Conservation (phyloP, 371 early-diverging fungal genomes). For the Funneliformis caledonium region DNA sequence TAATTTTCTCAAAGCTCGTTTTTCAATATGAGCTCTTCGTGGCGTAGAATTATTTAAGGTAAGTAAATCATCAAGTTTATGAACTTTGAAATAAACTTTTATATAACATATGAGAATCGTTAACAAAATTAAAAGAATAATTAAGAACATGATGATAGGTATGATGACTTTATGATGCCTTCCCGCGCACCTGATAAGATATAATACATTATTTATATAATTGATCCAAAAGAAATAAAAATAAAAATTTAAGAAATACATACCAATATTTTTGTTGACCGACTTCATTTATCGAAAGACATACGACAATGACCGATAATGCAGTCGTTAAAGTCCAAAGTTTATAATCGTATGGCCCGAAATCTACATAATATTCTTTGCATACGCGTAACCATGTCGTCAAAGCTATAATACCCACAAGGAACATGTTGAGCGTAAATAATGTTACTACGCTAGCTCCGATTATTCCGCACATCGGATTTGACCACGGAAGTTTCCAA, state of each 20-base stretch:
- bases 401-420: background rate
- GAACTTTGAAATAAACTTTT: background rate
- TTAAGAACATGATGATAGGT: background rate
- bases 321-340: background rate
- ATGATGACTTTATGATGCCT: background rate
- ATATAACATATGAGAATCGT: background rate
- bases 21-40: background rate
- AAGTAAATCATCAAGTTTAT: background rate
- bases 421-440: background rate
- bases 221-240: background rate
- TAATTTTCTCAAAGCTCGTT: conserved; percentile 15
- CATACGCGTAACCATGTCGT: conserved; percentile 16
- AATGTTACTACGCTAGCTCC: background rate
- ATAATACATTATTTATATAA: background rate
- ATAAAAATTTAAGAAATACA: background rate
- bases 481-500: background rate
- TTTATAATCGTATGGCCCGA: conserved; percentile 4
- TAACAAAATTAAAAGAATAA: background rate
- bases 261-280: conserved; percentile 21
- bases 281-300: background rate
- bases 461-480: background rate
- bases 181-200: background rate
- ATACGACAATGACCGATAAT: background rate
- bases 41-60: background rate
- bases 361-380: background rate